Evolutionary conservation across 2,329 filamentous ascomycete genomes (phyloP), one percentile per base, ranked within the genome.

Genomic region (Fusarium fujikuroi): DNA sequence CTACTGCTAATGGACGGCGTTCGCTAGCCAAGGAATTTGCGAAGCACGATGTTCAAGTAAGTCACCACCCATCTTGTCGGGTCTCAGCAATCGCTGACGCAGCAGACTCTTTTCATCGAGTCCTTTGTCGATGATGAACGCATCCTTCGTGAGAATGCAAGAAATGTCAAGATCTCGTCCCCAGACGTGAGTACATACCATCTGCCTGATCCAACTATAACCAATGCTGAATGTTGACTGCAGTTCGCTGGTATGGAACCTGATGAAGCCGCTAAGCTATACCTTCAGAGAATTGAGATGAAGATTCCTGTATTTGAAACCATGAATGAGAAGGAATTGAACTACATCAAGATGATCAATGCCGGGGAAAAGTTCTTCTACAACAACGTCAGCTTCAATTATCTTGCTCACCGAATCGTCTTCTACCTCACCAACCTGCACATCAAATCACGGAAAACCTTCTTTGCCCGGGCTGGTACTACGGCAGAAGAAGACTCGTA

Each of bases 321-420:
- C 2, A 98, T 99, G 95, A 89, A 95, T 77, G 96, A 99, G 81
- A 88, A 89, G 36, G 95, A 98, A 75, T 88, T 99, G 72, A 97
- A 98, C 81, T 99, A 95, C 84, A 95, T 99, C 84, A 98, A 97
- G 85, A 98, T 99, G 95, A 97, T 98, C 81, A 99, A 99, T 76
- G 96, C 96, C 12, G 96, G 96, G 49, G 91, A 95, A 79, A 91
- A 94, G 75, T 92, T 99, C 79, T 92, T 95, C 77, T 95, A 98
- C 83, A 99, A 99, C 85, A 98, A 98, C 75, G 93, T 96, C 80
- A 95, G 92, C 79, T 98, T 99, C 82, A 95, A 95, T 77, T 99
- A 99, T 80, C 88, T 99, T 37, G 97, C 95, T 2, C 95, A 99
- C 81, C 91, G 96, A 69, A 99, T 99, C 75, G 95, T 99, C 62